Evolutionary conservation across 2,329 filamentous ascomycete genomes (phyloP).

Genomic region (Colletotrichum liaoningense): DNA sequence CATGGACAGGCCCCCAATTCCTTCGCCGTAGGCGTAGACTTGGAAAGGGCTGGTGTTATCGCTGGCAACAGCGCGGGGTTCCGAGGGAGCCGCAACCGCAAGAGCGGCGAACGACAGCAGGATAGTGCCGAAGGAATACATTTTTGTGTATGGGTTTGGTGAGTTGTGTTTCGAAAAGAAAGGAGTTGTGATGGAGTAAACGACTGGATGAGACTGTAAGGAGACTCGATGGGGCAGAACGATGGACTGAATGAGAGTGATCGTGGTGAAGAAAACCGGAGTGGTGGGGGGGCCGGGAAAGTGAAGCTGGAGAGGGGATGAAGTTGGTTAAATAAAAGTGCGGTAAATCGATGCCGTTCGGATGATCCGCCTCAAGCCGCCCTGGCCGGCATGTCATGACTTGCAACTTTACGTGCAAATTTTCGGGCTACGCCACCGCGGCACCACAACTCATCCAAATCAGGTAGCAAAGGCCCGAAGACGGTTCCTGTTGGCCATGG

Average conservation of each 20-base stretch:
- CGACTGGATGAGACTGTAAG: slow-evolving; percentile 9
- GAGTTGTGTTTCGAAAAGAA: not conserved
- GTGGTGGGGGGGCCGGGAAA: not conserved
- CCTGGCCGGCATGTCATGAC: not conserved
- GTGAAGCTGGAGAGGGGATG: not conserved
- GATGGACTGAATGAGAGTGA: slow-evolving; percentile 19
- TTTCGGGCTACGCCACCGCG: not conserved
- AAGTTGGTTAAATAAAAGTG: slow-evolving; percentile 20
- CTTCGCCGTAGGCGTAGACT: slow-evolving; percentile 43
- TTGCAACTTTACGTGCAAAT: not conserved
- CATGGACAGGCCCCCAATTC: slow-evolving; percentile 40
- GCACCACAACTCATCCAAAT: not conserved
- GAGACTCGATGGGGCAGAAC: not conserved
- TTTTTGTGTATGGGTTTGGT: not conserved
- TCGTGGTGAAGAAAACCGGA: not conserved
- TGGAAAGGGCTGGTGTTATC: slow-evolving; percentile 36
- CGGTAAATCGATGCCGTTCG: not conserved
- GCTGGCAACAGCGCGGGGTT: slow-evolving; percentile 15
- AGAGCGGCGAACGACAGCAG: slow-evolving; percentile 21
- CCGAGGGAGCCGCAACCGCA: slow-evolving; percentile 18
- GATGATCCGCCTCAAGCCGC: slow-evolving; percentile 1
- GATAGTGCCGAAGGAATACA: slow-evolving; percentile 10
- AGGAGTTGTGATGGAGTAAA: not conserved
- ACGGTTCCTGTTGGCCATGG: not conserved
- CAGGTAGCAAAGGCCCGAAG: not conserved